These are phyloP conservation scores for Pezicula rhizophila DNA, from an alignment of 2,329 filamentous ascomycete genomes.

Conservation along the genomic window DNA sequence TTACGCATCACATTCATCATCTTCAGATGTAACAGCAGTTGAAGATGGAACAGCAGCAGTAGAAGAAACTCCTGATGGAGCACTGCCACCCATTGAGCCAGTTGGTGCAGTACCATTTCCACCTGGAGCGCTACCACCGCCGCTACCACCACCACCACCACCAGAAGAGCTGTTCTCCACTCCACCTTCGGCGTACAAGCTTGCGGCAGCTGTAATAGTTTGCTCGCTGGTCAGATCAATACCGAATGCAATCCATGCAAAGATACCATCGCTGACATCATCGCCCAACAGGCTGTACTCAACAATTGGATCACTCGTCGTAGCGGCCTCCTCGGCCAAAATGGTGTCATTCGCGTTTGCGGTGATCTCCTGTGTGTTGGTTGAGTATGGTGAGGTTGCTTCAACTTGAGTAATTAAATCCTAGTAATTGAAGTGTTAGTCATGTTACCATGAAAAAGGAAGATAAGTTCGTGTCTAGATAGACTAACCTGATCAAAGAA, in stretches of 20 bases:
- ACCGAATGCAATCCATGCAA: conserved; percentile 49
- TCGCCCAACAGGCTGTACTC: conserved; percentile 53
- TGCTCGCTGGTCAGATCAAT: conserved; percentile 22
- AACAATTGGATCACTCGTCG: conserved; percentile 43
- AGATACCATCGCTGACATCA: conserved; percentile 40
- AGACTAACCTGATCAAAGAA: conserved; percentile 49
- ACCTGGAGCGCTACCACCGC: no score
- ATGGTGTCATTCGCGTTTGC: conserved; percentile 42
- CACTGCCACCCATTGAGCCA: no score
- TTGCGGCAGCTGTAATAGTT: not conserved
- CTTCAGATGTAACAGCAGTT: no score
- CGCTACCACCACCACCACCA: no score
- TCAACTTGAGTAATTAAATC: conserved; percentile 47
- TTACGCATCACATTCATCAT: no score
- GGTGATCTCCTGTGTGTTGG: conserved; percentile 40
- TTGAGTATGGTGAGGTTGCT: conserved; percentile 36
- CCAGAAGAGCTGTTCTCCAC: not conserved
- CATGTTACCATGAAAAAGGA: no score
- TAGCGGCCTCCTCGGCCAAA: conserved; percentile 36
- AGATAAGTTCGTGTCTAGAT: no score
- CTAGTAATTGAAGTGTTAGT: not conserved
- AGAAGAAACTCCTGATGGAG: no score
- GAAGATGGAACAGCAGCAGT: no score
- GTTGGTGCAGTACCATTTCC: no score
- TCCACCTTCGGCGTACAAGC: not conserved